Evolutionary conservation across 164 flowering plant species (phyloP), one percentile per base, ranked within the genome.

Genomic region (Protea cynaroides): DNA sequence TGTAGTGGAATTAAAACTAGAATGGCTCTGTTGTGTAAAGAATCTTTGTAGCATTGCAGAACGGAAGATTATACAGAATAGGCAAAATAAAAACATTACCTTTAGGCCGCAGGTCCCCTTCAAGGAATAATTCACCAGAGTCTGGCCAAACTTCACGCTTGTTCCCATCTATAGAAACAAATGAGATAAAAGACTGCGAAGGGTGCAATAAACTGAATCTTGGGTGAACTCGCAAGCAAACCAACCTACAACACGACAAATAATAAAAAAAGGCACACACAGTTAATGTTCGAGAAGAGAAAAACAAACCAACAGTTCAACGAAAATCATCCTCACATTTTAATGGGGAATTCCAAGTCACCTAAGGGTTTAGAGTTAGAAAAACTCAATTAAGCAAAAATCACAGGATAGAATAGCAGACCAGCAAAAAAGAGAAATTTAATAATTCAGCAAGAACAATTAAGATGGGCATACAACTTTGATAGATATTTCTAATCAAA

Each of bases 191-290:
- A 58, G 87, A 75, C 68, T 90, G 91, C 10, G 88, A 86, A 0
- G 97, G 97, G 69, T 93, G 89, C 76, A 87, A 56, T 47, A 93
- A 85, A 29, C 70, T 54, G 71, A 93, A 93, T 38, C 58, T 80
- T 18, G 98, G 98, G 61, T 93, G 96, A 57, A 87, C 88, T 54
- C 97, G 85, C 77, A 93, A 78, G 83, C 97, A 90, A 56, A 93
- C 95, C 77, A 87, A 74, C 85, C 96, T 93, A 59, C 69, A 74
- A 37, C 7, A 54, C 24, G 49, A 56, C 12, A 50, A 57, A 55
- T 36, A 34, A 11, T 8, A 51, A 34, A 21, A 9, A 18, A 1
- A 54, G 59, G n/a, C n/a, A n/a, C n/a, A n/a, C 23, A 37, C 37
- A 17, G 52, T 49, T 1, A 54, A 62, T n/a, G n/a, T 38, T 46